Base-by-base conservation (phyloP, 129 eudicot species). In the Kitagawia praeruptora region DNA sequence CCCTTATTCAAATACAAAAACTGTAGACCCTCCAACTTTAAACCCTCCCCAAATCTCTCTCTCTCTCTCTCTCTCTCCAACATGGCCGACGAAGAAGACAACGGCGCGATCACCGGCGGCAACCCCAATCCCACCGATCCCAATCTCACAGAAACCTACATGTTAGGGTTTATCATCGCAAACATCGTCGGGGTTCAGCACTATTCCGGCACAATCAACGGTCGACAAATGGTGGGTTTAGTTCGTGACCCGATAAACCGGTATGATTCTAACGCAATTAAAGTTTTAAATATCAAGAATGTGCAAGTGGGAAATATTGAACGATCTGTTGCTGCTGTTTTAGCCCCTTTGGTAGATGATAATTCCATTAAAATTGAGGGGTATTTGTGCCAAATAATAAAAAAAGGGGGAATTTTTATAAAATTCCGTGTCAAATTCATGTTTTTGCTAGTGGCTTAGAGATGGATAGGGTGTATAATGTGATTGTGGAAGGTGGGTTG, bases 161-260 rank as follows among this genome's bases (percentile, higher is more conserved):
- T 90, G 89, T 86, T 92, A n/a, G 97, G 98, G 3, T 95, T 86
- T 70, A 63, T 95, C 13, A 77, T 92, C 2, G 92, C 80, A 38
- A 92, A 92, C 79, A 88, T 95, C 8, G 97, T 95, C 54, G 96
- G 96, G 0, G 10, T 90, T 1, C 92, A 88, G 58, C 81, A 92
- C 75, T 92, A 95, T 64, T 21, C 81, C 44, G 98, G 93, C 44
- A 83, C 85, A 2, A 81, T 92, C 25, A 87, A 79, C 28, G 96
- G 92, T 37, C 89, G 96, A 3, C 96, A 95, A 78, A 74, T 88
- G 86, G 98, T 95, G 42, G 97, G 91, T 69, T 80, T 95, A 38
- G 84, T 90, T 14, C 89, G 98, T 0, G 98, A 95, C 10, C 96
- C 97, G 1, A 40, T 90, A 51, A 95, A 95, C 54, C 84, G 78